Percentiles rank a stretch among this genome's conserved stretches.
Evolutionary conservation across 352 stramenopile genomes (phyloP).

Genomic region (Globisporangium megalacanthum): DNA sequence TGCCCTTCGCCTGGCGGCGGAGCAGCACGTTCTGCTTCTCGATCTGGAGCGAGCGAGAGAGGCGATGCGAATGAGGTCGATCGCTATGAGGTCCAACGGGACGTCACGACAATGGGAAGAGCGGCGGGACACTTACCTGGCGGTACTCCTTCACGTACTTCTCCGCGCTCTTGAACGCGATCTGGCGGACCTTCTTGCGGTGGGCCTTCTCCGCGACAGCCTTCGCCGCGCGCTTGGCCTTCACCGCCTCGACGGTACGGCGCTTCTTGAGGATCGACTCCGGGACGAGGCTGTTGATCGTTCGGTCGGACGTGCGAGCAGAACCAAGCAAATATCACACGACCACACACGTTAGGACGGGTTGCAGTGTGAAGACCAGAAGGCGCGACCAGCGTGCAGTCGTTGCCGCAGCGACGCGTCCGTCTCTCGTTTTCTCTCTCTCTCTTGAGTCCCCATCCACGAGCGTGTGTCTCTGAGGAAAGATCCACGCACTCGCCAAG

Average conservation of each 20-base stretch:
- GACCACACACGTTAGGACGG: conserved; percentile 57
- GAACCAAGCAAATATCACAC: conserved; percentile 5
- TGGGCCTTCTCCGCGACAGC: conserved; percentile 72
- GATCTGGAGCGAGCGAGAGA: conserved; percentile 29
- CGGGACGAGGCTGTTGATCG: conserved; percentile 65
- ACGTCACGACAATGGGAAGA: no score
- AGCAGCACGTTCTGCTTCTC: conserved; percentile 93
- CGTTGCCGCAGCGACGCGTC: conserved; percentile 4
- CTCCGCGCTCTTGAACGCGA: conserved; percentile 94
- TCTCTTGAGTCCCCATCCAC: not conserved
- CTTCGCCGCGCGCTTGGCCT: conserved; percentile 81
- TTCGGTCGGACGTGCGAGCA: conserved; percentile 3
- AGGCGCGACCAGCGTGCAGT: conserved; percentile 4
- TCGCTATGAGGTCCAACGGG: not conserved
- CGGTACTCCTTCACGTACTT: conserved; percentile 99
- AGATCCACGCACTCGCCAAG: not conserved
- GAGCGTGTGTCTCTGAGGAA: not conserved
- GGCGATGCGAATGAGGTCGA: not conserved
- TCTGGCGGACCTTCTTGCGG: conserved; percentile 85
- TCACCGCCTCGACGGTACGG: conserved; percentile 83
- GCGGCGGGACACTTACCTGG: conserved; percentile 39
- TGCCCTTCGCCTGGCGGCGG: conserved; percentile 93
- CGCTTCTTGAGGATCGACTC: conserved; percentile 91
- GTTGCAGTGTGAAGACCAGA: conserved; percentile 39
- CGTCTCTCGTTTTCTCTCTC: not conserved